Conservation (phyloP, 1,284 basidiomycete genomes). For the Entoloma clypeatum region DNA sequence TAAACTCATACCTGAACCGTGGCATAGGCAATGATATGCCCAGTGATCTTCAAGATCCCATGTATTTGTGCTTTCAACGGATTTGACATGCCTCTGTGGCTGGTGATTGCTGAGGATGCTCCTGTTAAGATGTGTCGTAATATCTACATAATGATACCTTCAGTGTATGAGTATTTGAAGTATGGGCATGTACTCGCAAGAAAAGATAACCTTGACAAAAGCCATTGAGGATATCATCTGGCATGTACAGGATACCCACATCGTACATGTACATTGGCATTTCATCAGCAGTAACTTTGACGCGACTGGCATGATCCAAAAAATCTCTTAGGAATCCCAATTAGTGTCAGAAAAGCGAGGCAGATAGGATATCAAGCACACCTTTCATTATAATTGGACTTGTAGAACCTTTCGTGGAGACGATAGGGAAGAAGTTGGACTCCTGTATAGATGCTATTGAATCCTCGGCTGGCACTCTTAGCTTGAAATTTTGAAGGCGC, state of each 20-base stretch:
- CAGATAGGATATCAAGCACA: too few relatives aligned
- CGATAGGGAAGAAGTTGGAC: slow-evolving; percentile 3
- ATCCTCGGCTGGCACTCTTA: not conserved
- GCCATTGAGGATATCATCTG: not conserved
- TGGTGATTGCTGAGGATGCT: slow-evolving; percentile 9
- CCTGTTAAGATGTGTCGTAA: slow-evolving; percentile 17
- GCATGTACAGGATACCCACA: not conserved
- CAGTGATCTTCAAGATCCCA: slow-evolving; percentile 8
- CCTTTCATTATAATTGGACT: too few relatives aligned
- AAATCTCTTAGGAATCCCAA: too few relatives aligned
- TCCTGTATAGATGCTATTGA: not conserved
- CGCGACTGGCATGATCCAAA: too few relatives aligned
- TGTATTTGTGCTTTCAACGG: slow-evolving; percentile 14
- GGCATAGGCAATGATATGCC: slow-evolving; percentile 14
- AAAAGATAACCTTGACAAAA: slow-evolving; percentile 3
- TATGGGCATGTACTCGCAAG: not conserved
- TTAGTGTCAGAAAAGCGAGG: too few relatives aligned
- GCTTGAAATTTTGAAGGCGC: not conserved
- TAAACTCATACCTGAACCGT: slow-evolving; percentile 18
- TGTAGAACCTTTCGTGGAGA: not conserved
- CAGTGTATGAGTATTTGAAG: not conserved
- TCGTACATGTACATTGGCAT: slow-evolving; percentile 10
- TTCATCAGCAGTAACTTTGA: not conserved
- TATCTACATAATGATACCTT: slow-evolving; percentile 7
- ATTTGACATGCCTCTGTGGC: slow-evolving; percentile 8